Conservation (phyloP, 805 yeast genomes). For the Candida suzukii region DNA sequence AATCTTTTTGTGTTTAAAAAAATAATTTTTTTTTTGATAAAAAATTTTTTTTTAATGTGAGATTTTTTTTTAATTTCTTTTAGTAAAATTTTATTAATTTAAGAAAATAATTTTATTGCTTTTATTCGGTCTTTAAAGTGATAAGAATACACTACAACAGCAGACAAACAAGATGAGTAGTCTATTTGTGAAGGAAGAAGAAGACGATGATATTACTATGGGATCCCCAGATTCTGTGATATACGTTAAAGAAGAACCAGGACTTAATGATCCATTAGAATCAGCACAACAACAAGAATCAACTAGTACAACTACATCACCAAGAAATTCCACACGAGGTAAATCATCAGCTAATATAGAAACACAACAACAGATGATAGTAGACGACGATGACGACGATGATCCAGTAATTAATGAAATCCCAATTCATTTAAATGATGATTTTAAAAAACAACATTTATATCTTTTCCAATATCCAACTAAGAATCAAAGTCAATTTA, state of each 20-base stretch:
- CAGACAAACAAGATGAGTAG: neutral
- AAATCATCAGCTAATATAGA: neutral
- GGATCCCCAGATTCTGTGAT: too few species aligned
- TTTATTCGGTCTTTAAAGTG: too few species aligned
- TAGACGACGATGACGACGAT: conserved; percentile 30
- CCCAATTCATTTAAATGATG: conserved; percentile 42
- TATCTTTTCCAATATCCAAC: conserved; percentile 51
- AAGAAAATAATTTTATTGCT: too few species aligned
- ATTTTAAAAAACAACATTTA: conserved; percentile 15
- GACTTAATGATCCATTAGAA: too few species aligned
- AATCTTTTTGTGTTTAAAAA: too few species aligned
- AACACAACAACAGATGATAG: neutral
- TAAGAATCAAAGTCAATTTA: conserved; percentile 24
- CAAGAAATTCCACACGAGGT: neutral
- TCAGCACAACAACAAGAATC: too few species aligned
- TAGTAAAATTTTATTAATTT: too few species aligned
- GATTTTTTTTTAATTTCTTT: too few species aligned
- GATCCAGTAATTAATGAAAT: conserved; percentile 58
- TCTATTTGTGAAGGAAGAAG: conserved; percentile 16
- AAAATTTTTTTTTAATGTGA: too few species aligned
- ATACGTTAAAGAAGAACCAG: neutral
- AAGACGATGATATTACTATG: conserved; percentile 4
- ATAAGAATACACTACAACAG: too few species aligned
- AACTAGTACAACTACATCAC: too few species aligned
- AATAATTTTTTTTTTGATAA: too few species aligned